A percentile compares a stretch with the other conserved stretches of the same genome.
These are phyloP conservation scores for Entonaema liquescens DNA, from an alignment of 495 filamentous ascomycete genomes.

Conservation along the genomic window DNA sequence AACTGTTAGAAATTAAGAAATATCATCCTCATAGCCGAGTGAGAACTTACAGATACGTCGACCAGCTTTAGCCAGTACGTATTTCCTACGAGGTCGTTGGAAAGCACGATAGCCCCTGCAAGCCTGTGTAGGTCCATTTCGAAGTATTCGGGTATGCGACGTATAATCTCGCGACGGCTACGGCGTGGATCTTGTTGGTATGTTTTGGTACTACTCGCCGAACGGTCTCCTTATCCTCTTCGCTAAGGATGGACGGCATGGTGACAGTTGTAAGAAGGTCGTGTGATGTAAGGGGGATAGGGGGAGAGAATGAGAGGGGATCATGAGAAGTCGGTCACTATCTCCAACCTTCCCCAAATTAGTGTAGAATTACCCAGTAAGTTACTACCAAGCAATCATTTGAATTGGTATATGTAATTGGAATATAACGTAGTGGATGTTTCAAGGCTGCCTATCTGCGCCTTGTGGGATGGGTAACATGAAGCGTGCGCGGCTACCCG, in stretches of 20 bases:
- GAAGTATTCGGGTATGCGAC: constrained; percentile 86
- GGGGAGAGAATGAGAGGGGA: constrained; percentile 11
- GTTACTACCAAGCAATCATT: constrained; percentile 32
- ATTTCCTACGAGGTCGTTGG: constrained; percentile 92
- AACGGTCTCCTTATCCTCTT: constrained; percentile 92
- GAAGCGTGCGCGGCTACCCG: constrained; percentile 27
- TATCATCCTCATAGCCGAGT: neutral
- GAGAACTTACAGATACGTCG: constrained; percentile 81
- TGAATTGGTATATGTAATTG: constrained; percentile 24
- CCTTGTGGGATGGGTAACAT: constrained; percentile 9
- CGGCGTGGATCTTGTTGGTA: constrained; percentile 93
- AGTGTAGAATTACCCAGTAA: constrained; percentile 10
- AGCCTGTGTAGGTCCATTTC: constrained; percentile 92
- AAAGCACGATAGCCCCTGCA: constrained; percentile 94
- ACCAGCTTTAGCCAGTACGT: constrained; percentile 98
- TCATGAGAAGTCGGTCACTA: constrained; percentile 24
- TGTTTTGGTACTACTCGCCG: constrained; percentile 89
- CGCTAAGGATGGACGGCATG: constrained; percentile 89
- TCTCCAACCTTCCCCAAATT: constrained; percentile 18
- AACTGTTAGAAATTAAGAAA: constrained; percentile 37
- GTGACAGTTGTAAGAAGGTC: constrained; percentile 41
- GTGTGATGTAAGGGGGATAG: constrained; percentile 23
- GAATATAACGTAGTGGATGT: constrained; percentile 1
- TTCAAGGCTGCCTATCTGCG: constrained; percentile 24
- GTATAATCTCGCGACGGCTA: constrained; percentile 92